Evolutionary conservation across 1,139 yeast genomes (phyloP).

Genomic region (Geotrichum reessii): DNA sequence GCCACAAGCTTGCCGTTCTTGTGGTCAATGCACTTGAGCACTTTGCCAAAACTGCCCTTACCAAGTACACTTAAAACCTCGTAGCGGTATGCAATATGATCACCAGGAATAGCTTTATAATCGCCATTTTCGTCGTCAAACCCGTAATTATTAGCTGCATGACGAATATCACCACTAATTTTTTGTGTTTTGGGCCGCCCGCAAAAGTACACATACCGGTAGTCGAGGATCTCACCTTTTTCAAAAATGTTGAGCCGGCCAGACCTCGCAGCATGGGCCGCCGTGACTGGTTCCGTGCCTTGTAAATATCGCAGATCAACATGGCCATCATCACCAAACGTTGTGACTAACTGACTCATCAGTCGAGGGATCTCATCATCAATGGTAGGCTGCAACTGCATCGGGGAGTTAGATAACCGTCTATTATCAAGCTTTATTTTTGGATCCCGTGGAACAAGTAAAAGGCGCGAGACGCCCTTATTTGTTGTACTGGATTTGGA

Average conservation of each 20-base stretch:
- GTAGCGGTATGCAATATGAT: conserved; percentile 72
- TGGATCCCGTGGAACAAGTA: conserved; percentile 5
- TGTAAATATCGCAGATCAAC: conserved; percentile 12
- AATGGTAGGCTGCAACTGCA: background rate
- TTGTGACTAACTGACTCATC: conserved; percentile 22
- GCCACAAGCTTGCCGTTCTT: conserved; percentile 56
- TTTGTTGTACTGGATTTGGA: conserved; percentile 5
- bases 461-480: conserved; percentile 7
- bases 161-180: conserved; percentile 41
- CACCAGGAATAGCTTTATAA: conserved; percentile 51
- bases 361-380: conserved; percentile 20
- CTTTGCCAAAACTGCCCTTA: conserved; percentile 81
- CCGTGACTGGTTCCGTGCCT: background rate
- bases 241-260: conserved; percentile 42
- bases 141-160: conserved; percentile 48
- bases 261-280: conserved; percentile 5
- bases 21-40: conserved; percentile 64
- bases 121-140: conserved; percentile 69
- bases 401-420: background rate
- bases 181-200: conserved; percentile 29
- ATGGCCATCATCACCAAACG: conserved; percentile 22
- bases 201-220: conserved; percentile 42
- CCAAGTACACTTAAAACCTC: conserved; percentile 59
- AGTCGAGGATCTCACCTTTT: conserved; percentile 45
- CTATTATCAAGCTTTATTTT: background rate